Evolutionary conservation across 2,329 filamentous ascomycete species (phyloP), one percentile per base, ranked within the genome.

Genomic region (Lasiodiplodia gonubiensis): DNA sequence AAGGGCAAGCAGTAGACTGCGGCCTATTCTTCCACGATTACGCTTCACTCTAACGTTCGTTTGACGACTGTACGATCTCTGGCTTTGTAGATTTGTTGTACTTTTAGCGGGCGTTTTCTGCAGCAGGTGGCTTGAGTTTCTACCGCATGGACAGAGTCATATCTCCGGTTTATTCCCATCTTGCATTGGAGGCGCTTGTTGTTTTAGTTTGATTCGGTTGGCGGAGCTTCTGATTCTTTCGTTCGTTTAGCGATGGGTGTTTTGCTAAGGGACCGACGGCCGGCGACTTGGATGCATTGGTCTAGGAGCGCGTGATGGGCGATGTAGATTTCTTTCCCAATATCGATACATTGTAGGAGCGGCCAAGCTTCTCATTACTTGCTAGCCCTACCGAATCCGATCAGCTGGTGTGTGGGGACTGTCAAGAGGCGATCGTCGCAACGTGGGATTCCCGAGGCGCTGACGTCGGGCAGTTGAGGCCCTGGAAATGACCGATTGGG

Each of bases 101-200:
- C 54, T 68, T 67, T 63, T 69, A 69, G 68, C 68, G 68, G 68
- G 68, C 66, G 68, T 69, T 68, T 53, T 52, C 42, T 39, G 30
- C 46, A 30, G 59, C 59, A 23, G 59, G 46, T 52, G 59, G 59
- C 59, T 51, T 37, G 53, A 35, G 49, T 53, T 55, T 30, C 37
- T 49, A 18, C 33, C 30, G 25, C 30, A 37, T 52, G 59, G 59
- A 30, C 42, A 63, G 37, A 63, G 49, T 35, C 30, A 48, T 33
- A 33, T 63, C 46, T 63, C 30, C 27, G 59, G 42, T 14, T 51
- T 3, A 33, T 46, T 49, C 57, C 49, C 39, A 66, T 23, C 51
- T 66, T 65, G 61, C 49, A 53, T 65, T 46, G 46, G 61, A 8
- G 61, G 61, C 33, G 61, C 51, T 46, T 54, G 39, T 54, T 27